These are phyloP conservation scores for Cystofilobasidium macerans DNA, from an alignment of 768 basidiomycete genomes.

Conservation along the genomic window DNA sequence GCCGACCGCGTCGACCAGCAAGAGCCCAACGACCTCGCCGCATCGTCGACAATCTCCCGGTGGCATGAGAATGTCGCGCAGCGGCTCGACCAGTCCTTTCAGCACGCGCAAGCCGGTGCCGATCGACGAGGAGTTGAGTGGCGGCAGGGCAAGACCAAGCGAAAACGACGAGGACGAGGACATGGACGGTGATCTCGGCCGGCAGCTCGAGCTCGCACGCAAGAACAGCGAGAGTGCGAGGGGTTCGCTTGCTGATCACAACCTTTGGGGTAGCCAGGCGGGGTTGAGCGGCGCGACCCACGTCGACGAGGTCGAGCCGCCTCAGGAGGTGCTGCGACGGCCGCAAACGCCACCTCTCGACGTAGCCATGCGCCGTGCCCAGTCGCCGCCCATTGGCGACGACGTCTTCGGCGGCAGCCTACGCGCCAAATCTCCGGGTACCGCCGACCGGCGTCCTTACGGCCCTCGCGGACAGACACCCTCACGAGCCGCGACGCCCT, in stretches of 20 bases:
- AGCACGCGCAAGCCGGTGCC: conserved; percentile 46
- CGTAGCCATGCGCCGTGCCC: background rate
- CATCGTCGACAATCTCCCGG: background rate
- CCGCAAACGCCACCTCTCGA: background rate
- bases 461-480: conserved; percentile 18
- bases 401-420: background rate
- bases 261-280: background rate
- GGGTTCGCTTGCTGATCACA: background rate
- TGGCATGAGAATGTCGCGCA: conserved; percentile 51
- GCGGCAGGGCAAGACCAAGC: conserved; percentile 31
- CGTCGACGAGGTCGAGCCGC: background rate
- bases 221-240: conserved; percentile 45
- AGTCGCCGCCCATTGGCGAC: background rate
- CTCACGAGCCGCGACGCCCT: background rate
- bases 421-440: background rate
- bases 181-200: conserved; percentile 45
- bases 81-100: conserved; percentile 57
- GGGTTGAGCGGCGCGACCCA: background rate
- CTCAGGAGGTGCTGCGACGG: background rate
- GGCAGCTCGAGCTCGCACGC: conserved; percentile 68
- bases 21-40: conserved; percentile 54
- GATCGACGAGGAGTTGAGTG: conserved; percentile 41
- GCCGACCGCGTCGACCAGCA: background rate
- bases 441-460: conserved; percentile 1
- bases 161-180: conserved; percentile 39